These are phyloP conservation scores for Rhizopogon roseolus DNA, from an alignment of 768 basidiomycete genomes.

Conservation along the genomic window DNA sequence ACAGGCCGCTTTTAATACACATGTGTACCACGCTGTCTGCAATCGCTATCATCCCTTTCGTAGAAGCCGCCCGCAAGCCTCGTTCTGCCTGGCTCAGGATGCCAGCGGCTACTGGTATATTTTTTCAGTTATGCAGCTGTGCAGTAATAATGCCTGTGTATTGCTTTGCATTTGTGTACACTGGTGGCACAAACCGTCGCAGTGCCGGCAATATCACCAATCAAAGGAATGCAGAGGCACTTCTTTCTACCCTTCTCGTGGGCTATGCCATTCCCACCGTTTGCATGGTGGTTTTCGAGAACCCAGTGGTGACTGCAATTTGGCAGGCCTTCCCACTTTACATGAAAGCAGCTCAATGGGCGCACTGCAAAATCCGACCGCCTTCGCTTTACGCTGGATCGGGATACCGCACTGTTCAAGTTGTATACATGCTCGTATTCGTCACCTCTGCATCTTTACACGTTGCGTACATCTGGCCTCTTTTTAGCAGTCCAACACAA, in stretches of 20 bases:
- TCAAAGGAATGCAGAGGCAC: conserved; percentile 41
- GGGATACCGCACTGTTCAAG: conserved; percentile 5
- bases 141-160: conserved; percentile 42
- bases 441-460: conserved; percentile 18
- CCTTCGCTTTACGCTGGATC: neutral
- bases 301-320: conserved; percentile 40
- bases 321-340: conserved; percentile 47
- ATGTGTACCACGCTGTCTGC: neutral
- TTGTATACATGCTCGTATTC: conserved; percentile 7
- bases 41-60: conserved; percentile 27
- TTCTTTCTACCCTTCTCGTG: conserved; percentile 38
- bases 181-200: conserved; percentile 21
- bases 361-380: conserved; percentile 32
- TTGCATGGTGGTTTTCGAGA: conserved; percentile 36
- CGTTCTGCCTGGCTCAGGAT: conserved; percentile 31
- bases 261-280: conserved; percentile 40
- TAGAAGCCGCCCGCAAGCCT: conserved; percentile 36
- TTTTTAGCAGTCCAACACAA: neutral
- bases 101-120: conserved; percentile 36
- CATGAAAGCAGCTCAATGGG: conserved; percentile 32
- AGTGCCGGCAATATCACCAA: conserved; percentile 19
- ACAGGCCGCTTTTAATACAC: neutral
- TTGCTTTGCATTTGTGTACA: conserved; percentile 38
- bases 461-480: conserved; percentile 10
- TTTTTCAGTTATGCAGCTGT: conserved; percentile 35